Base-by-base conservation (phyloP, 352 stramenopile genomes). In the Phytophthora ramorum region DNA sequence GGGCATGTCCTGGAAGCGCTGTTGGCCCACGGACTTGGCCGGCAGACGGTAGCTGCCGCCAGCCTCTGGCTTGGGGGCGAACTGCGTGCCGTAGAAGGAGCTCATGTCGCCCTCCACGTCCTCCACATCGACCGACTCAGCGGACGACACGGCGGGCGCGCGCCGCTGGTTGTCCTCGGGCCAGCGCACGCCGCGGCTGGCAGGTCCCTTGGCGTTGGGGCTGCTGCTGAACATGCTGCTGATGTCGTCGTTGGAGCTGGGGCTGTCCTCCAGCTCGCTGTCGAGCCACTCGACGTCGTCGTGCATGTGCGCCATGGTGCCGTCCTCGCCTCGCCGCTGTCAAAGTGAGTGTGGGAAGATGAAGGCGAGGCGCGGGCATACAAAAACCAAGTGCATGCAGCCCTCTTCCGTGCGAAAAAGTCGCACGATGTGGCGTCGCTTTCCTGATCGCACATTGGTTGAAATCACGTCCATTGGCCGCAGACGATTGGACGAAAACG, bases 231-330 rank as follows among this genome's bases (percentile, higher is more conserved):
- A 93, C 81, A 93, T 89, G 68, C 71, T 76, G 68, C 72, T 73
- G 53, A 92, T 90, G 69, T 84, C 81, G 45, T 88, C 78, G 49
- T 83, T 76, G 7, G 72, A 86, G 58, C 71, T 69, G 37, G 83
- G 85, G 30, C 75, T 88, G 64, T 93, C 85, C 62, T 92, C 85
- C 20, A 91, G 68, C 66, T 93, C 85, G 58, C 80, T 91, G 63
- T 93, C 85, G 26, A 83, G 71, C 78, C 81, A 91, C 43, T 90
- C 75, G 38, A 87, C 76, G 59, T 68, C 49, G 17, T 69, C 57
- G 22, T 73, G 54, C 59, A 66, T 40, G 26, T 75, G 56, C 34
- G 69, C 60, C 60, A 77, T 57, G 19, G 63, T 13, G 41, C 12
- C 50, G 24, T 46, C 3, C 12, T 55, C 19, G 19, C 3, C 12